These are phyloP conservation scores for Fusarium fujikuroi DNA, from an alignment of 2,329 filamentous ascomycete genomes.

Conservation along the genomic window DNA sequence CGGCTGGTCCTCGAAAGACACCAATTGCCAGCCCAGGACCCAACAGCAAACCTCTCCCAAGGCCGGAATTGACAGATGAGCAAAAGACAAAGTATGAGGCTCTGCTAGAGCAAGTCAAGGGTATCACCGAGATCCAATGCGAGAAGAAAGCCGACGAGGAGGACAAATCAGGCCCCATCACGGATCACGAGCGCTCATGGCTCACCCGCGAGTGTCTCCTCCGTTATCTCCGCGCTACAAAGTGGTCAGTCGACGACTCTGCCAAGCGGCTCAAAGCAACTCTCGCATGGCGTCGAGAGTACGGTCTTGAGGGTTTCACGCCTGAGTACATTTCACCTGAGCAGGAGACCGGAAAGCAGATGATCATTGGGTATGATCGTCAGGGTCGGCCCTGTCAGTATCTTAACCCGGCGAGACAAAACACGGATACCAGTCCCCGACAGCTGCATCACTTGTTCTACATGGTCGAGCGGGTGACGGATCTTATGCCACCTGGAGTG, in stretches of 20 bases:
- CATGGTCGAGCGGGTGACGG: slow-evolving; percentile 91
- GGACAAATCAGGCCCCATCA: slow-evolving; percentile 71
- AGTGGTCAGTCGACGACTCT: slow-evolving; percentile 83
- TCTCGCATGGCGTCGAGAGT: slow-evolving; percentile 89
- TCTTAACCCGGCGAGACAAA: slow-evolving; percentile 88
- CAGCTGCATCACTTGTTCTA: slow-evolving; percentile 95
- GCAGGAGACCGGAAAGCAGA: slow-evolving; percentile 96
- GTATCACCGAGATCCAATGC: slow-evolving; percentile 72
- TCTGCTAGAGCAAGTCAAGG: slow-evolving; percentile 75
- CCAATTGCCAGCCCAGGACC: slow-evolving; percentile 69
- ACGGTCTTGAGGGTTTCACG: slow-evolving; percentile 81
- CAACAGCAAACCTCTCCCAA: slow-evolving; percentile 65
- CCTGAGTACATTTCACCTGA: slow-evolving; percentile 90
- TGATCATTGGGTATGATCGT: slow-evolving; percentile 88
- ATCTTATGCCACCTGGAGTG: slow-evolving; percentile 86
- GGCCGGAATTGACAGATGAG: slow-evolving; percentile 74
- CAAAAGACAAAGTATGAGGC: slow-evolving; percentile 84
- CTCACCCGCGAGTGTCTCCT: slow-evolving; percentile 92
- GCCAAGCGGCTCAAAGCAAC: slow-evolving; percentile 83
- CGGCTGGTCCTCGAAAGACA: slow-evolving; percentile 54
- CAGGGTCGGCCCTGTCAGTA: slow-evolving; percentile 89
- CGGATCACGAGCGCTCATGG: slow-evolving; percentile 86
- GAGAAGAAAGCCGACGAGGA: slow-evolving; percentile 60
- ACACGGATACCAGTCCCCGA: slow-evolving; percentile 85
- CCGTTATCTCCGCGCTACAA: slow-evolving; percentile 91